phyloP scores from a whole-genome alignment of 768 basidiomycete species.

The Boletus speciosus region DNA sequence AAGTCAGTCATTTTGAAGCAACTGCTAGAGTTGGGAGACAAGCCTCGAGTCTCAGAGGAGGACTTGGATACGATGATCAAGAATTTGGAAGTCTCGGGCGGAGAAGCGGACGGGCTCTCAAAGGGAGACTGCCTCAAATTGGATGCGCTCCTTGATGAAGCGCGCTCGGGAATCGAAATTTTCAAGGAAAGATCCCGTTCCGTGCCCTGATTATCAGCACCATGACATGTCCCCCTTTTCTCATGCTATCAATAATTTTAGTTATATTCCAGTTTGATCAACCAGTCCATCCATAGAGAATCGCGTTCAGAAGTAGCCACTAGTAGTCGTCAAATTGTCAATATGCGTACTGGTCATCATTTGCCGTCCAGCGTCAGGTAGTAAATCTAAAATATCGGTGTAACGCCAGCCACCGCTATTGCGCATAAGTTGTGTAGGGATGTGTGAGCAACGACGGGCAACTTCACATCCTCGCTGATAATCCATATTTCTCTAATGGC shows the following conservation, averaged over 20 bases:
- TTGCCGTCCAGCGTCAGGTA: too few species aligned
- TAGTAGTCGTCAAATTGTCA: neutral
- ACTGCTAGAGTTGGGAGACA: neutral
- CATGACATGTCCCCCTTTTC: neutral
- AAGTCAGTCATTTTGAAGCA: neutral
- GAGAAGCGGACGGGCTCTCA: neutral
- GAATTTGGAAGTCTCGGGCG: neutral
- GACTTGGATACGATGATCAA: neutral
- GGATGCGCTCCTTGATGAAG: neutral
- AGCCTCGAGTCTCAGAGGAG: neutral
- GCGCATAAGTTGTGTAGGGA: too few species aligned
- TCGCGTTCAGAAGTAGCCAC: neutral
- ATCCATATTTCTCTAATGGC: too few species aligned
- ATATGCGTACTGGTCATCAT: too few species aligned
- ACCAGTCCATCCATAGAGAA: neutral
- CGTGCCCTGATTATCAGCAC: neutral
- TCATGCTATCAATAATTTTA: neutral
- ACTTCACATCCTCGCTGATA: too few species aligned
- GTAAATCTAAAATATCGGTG: too few species aligned
- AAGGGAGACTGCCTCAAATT: neutral
- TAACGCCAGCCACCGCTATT: too few species aligned
- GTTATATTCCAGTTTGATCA: neutral
- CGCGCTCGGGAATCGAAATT: neutral
- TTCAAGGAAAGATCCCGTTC: neutral
- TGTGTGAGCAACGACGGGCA: too few species aligned